Conservation (phyloP, 2,329 filamentous ascomycete species). For the Fusarium virguliforme region DNA sequence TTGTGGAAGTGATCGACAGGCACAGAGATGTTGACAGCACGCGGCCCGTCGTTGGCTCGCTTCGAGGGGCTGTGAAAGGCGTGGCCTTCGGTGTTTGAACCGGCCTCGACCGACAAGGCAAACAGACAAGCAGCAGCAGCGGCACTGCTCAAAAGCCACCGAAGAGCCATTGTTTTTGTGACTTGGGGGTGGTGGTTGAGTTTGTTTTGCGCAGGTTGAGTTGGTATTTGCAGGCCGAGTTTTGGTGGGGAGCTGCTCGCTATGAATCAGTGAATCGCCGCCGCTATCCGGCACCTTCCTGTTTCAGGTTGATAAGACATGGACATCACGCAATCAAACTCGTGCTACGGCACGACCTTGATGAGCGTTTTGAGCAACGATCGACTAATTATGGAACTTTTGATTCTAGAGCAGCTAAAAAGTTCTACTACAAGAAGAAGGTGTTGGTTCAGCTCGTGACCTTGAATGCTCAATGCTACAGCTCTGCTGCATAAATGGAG, state of each 20-base stretch:
- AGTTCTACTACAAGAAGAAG: slow-evolving; percentile 2
- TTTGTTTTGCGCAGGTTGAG: not conserved
- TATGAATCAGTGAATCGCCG: slow-evolving; percentile 12
- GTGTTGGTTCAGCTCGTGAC: not conserved
- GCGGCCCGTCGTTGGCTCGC: slow-evolving; percentile 15
- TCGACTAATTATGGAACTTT: slow-evolving; percentile 5
- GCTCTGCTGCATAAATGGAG: too few species aligned
- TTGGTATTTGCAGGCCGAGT: not conserved
- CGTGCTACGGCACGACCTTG: slow-evolving; percentile 1
- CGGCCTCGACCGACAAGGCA: slow-evolving; percentile 12
- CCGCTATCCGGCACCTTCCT: slow-evolving; percentile 5
- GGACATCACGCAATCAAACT: slow-evolving; percentile 6
- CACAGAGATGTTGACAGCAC: slow-evolving; percentile 57
- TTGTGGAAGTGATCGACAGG: slow-evolving; percentile 89
- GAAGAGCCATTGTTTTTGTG: slow-evolving; percentile 24
- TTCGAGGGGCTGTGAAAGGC: slow-evolving; percentile 10
- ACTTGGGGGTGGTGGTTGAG: slow-evolving; percentile 15
- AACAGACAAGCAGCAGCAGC: slow-evolving; percentile 18
- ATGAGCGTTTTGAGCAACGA: slow-evolving; percentile 9
- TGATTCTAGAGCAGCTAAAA: not conserved
- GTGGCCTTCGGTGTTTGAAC: slow-evolving; percentile 6
- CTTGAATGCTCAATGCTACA: too few species aligned
- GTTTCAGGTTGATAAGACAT: slow-evolving; percentile 10
- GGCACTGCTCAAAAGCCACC: slow-evolving; percentile 33
- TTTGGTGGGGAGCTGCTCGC: slow-evolving; percentile 14